phyloP scores from a whole-genome alignment of 805 yeast genomes.

The Kodamaea sagamina region DNA sequence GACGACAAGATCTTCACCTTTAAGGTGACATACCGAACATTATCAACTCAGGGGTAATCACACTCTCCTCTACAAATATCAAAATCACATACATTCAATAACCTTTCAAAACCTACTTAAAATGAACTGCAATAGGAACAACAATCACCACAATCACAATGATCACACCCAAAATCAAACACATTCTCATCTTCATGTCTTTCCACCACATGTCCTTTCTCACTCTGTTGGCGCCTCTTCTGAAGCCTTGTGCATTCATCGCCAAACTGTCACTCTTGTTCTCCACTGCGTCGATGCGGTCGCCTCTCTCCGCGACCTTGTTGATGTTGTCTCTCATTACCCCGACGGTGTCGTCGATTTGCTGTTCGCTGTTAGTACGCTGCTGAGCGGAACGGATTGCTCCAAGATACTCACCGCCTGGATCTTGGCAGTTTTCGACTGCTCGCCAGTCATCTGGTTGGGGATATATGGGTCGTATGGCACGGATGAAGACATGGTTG shows the following conservation, averaged over 20 bases:
- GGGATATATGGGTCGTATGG: conserved; percentile 89
- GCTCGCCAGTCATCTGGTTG: conserved; percentile 54
- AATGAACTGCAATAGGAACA: conserved; percentile 92
- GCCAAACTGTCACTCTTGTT: conserved; percentile 93
- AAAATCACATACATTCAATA: conserved; percentile 2
- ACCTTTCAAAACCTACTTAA: conserved; percentile 36
- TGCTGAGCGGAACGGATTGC: neutral
- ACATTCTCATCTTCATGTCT: conserved; percentile 93
- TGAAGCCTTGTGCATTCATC: conserved; percentile 89
- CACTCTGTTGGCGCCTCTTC: conserved; percentile 94
- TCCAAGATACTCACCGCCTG: conserved; percentile 63
- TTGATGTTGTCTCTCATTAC: conserved; percentile 97
- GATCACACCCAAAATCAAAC: conserved; percentile 75
- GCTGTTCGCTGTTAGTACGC: conserved; percentile 45
- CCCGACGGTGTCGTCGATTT: conserved; percentile 94
- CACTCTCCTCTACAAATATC: too few relatives aligned
- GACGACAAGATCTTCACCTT: too few relatives aligned
- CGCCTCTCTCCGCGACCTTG: conserved; percentile 93
- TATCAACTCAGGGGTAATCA: too few relatives aligned
- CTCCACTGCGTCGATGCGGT: conserved; percentile 86
- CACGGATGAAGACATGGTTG: conserved; percentile 67
- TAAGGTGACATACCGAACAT: too few relatives aligned
- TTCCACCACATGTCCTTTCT: conserved; percentile 99
- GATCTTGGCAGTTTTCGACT: conserved; percentile 73
- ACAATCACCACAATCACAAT: conserved; percentile 83